Conservation (phyloP, 139 green algal species). For the Auxenochlorella pyrenoidosa region DNA sequence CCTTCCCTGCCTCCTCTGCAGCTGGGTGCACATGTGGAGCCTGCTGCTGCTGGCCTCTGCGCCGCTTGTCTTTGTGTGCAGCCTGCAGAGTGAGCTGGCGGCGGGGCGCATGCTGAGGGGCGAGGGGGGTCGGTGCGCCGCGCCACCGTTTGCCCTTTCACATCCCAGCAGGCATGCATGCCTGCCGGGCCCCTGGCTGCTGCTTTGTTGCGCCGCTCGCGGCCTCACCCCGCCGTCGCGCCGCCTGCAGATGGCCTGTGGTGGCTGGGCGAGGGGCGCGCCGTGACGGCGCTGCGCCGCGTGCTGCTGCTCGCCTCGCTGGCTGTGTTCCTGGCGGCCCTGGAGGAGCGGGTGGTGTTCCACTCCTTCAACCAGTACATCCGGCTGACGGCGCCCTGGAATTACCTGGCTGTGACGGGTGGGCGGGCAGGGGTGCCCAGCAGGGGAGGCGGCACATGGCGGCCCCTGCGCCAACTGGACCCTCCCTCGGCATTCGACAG, state of each 20-base stretch:
- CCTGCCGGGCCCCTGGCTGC: no score
- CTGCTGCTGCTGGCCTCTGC: conserved; percentile 74
- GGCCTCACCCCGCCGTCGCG: no score
- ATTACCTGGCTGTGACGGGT: conserved; percentile 85
- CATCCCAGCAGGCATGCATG: not conserved
- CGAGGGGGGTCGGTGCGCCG: no score
- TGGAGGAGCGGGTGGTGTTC: conserved; percentile 94
- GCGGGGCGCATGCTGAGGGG: not conserved
- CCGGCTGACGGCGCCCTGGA: conserved; percentile 85
- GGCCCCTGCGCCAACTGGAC: no score
- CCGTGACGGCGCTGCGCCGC: conserved; percentile 28
- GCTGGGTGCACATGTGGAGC: conserved; percentile 72
- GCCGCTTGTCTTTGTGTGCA: conserved; percentile 67
- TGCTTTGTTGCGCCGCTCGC: no score
- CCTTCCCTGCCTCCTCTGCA: not conserved
- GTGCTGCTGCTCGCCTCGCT: conserved; percentile 54
- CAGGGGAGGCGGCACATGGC: not conserved
- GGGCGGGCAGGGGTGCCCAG: conserved; percentile 2
- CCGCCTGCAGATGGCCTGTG: conserved; percentile 71
- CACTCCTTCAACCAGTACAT: conserved; percentile 93
- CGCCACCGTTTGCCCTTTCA: no score
- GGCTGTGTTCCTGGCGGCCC: conserved; percentile 64
- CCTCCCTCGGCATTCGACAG: no score
- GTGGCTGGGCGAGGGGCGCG: conserved; percentile 69
- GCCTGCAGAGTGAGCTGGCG: conserved; percentile 46